Evolutionary conservation across 441 rosid species (phyloP), one percentile per base, ranked within the genome.

Genomic region (Theobroma grandiflorum): DNA sequence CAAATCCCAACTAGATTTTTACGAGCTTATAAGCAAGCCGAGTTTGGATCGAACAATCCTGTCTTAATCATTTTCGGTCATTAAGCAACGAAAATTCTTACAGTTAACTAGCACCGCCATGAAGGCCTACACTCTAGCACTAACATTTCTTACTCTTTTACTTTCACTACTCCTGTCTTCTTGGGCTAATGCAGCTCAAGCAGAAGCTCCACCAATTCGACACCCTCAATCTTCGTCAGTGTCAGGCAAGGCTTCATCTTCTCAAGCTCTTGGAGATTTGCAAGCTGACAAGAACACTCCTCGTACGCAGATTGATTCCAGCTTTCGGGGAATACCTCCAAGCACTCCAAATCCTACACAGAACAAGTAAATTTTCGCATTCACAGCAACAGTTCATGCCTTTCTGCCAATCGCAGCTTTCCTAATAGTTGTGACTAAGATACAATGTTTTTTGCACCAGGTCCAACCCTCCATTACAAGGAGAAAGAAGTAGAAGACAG

Each of bases 281-380:
- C 84, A 79, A 10, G 81, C 82, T 42, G 80, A 80, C 9, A 53
- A 83, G 79, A 85, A 84, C 85, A 83, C 74, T 72, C 84, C 89
- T 14, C 52, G 76, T 77, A 73, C 81, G 80, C 82, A 88, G 80
- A 90, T 84, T 15, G 78, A 80, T 18, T 86, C 96, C 0, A 93
- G 95, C 90, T 84, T 93, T 79, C 74, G 90, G 79, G 83, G 53
- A 85, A 90, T 91, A 72, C 98, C 98, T 72, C 89, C 94, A 20
- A 92, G 90, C 82, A 82, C 78, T 63, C 78, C 91, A 40, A 93
- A 89, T 77, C 98, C 98, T 37, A 88, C 73, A 35, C 94, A 92
- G 90, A 95, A 95, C 85, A 93, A 90, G 94, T 93, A 87, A 85
- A 66, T 74, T 77, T 78, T 83, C 43, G 58, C 77, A 58, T 69